Percentiles rank a stretch among this genome's conserved stretches.
Conservation (phyloP, 257 asterid genomes). For the Mentha longifolia region DNA sequence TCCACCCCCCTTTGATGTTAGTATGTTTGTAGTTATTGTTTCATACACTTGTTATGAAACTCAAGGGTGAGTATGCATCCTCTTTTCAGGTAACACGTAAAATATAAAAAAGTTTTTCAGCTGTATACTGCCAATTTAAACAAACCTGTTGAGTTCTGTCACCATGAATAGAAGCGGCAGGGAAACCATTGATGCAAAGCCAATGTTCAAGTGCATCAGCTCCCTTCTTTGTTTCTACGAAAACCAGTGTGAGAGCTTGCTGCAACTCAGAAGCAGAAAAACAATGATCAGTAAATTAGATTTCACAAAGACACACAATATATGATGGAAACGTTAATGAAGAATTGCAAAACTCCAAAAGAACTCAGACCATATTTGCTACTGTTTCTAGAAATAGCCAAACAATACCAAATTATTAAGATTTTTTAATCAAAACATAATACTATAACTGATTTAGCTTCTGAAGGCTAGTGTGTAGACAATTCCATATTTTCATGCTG, state of each 20-base stretch:
- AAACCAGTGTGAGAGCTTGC: constrained; percentile 78
- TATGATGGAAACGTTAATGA: neutral
- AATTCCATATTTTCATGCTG: neutral
- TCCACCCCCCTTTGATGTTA: too few relatives aligned
- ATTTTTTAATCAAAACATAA: too few relatives aligned
- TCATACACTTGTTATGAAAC: neutral
- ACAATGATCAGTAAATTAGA: constrained; percentile 21
- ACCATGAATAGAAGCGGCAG: constrained; percentile 76
- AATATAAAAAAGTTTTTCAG: neutral
- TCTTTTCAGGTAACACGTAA: constrained; percentile 10
- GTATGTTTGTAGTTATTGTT: neutral
- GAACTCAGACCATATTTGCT: neutral
- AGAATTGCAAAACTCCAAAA: neutral
- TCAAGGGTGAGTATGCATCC: neutral
- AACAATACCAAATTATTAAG: neutral
- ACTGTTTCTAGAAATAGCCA: neutral
- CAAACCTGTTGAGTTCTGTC: constrained; percentile 76
- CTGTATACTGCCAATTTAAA: neutral
- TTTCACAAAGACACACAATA: neutral
- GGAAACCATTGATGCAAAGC: constrained; percentile 68
- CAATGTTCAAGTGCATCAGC: constrained; percentile 84
- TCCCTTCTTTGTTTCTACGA: constrained; percentile 82
- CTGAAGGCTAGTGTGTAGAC: constrained; percentile 5
- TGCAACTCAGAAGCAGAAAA: constrained; percentile 37
- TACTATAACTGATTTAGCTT: neutral